Conservation (phyloP, 2,329 filamentous ascomycete species). For the Onygena corvina region DNA sequence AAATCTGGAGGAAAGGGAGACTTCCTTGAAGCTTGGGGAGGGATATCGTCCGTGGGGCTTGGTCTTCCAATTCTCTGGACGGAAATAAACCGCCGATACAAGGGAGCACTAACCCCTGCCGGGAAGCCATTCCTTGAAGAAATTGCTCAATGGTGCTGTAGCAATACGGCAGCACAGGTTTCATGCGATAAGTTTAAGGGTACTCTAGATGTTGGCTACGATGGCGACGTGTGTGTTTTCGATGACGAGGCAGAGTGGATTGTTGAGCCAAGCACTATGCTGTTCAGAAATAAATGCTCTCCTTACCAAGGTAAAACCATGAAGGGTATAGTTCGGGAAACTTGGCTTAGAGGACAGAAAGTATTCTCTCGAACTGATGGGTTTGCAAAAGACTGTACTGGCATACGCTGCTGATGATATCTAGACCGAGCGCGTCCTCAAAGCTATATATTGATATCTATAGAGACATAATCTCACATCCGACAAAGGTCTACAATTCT, state of each 20-base stretch:
- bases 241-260: constrained; percentile 72
- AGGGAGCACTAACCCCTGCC: constrained; percentile 25
- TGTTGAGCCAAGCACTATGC: constrained; percentile 65
- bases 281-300: constrained; percentile 86
- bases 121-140: constrained; percentile 48
- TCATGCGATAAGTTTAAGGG: constrained; percentile 73
- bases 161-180: constrained; percentile 78
- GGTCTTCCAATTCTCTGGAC: constrained; percentile 86
- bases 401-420: constrained; percentile 14
- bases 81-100: constrained; percentile 43
- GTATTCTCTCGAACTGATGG: constrained; percentile 56
- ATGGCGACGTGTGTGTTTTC: constrained; percentile 86
- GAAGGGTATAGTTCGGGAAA: constrained; percentile 67
- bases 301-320: constrained; percentile 77
- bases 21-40: constrained; percentile 94
- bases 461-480: too few relatives aligned
- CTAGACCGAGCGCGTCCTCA: constrained; percentile 13
- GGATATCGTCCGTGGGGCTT: constrained; percentile 85
- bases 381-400: constrained; percentile 21
- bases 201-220: constrained; percentile 65
- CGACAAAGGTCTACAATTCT: too few relatives aligned
- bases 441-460: too few relatives aligned
- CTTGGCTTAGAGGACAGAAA: constrained; percentile 65
- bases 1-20: constrained; percentile 48
- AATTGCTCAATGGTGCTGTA: constrained; percentile 72